phyloP scores from a whole-genome alignment of 257 asterid genomes.

The Salvia splendens region DNA sequence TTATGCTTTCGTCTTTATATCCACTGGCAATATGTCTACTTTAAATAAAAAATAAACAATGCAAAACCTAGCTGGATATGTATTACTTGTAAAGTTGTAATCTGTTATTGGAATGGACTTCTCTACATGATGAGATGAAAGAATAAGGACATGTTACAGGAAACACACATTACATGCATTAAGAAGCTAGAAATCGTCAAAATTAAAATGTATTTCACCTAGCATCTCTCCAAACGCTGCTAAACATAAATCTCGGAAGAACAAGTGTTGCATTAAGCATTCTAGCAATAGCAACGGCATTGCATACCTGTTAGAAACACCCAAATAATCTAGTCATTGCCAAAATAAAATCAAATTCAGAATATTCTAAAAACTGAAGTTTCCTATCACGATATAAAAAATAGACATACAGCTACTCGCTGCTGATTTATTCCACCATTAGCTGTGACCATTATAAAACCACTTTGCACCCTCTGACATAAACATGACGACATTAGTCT shows the following conservation, averaged over 20 bases:
- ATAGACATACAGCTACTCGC: slow-evolving; percentile 91
- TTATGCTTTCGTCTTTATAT: neutral
- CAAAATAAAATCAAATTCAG: slow-evolving; percentile 12
- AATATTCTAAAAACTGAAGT: neutral
- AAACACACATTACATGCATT: slow-evolving; percentile 9
- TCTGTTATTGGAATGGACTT: slow-evolving; percentile 7
- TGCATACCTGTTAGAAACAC: slow-evolving; percentile 73
- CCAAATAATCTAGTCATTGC: slow-evolving; percentile 11
- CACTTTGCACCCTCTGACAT: slow-evolving; percentile 72
- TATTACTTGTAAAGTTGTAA: slow-evolving; percentile 1
- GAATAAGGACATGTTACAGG: neutral
- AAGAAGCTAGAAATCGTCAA: neutral
- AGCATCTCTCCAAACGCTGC: slow-evolving; percentile 92
- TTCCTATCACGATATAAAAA: slow-evolving; percentile 29
- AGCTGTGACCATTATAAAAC: slow-evolving; percentile 87
- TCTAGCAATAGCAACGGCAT: slow-evolving; percentile 96
- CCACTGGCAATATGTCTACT: neutral
- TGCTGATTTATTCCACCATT: slow-evolving; percentile 99
- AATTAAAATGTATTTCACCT: slow-evolving; percentile 54
- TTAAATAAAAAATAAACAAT: neutral
- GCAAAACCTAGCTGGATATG: neutral
- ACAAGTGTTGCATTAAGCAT: slow-evolving; percentile 96
- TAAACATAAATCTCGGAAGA: slow-evolving; percentile 89
- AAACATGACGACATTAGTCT: slow-evolving; percentile 26
- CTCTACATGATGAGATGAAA: neutral